Percentiles rank a stretch among this genome's conserved stretches.
Conservation (phyloP, 106 monocot species). For the Dendrobium catenatum region DNA sequence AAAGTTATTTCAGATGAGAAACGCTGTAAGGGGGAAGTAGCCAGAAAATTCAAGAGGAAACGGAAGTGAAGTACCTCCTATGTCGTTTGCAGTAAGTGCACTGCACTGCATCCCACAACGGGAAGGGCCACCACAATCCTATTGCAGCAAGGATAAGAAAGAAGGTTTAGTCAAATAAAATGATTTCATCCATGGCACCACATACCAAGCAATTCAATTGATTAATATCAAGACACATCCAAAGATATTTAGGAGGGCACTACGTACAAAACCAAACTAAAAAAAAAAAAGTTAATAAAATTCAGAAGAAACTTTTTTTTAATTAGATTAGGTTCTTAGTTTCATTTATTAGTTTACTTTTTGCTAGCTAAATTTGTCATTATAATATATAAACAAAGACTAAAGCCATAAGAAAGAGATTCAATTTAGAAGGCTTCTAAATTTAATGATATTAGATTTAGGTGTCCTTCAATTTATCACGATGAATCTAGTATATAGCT, state of each 20-base stretch:
- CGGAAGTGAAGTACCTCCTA: slow-evolving; percentile 6
- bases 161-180: background rate
- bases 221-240: background rate
- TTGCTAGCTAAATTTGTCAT: background rate
- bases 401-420: background rate
- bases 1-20: background rate
- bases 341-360: background rate
- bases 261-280: background rate
- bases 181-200: background rate
- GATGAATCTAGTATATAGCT: background rate
- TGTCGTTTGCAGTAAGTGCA: slow-evolving; percentile 6
- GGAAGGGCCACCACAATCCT: slow-evolving; percentile 9
- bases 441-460: background rate
- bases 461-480: background rate
- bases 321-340: background rate
- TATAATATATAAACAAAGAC: background rate
- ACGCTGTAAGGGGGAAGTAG: background rate
- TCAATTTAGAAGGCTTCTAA: background rate
- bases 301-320: background rate
- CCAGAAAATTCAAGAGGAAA: background rate
- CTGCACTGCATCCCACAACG: slow-evolving; percentile 9
- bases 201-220: background rate
- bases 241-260: background rate
- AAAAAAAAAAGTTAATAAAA: background rate
- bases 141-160: background rate